These are phyloP conservation scores for Cucumis melo DNA, from an alignment of 306 rosid species.

Conservation along the genomic window DNA sequence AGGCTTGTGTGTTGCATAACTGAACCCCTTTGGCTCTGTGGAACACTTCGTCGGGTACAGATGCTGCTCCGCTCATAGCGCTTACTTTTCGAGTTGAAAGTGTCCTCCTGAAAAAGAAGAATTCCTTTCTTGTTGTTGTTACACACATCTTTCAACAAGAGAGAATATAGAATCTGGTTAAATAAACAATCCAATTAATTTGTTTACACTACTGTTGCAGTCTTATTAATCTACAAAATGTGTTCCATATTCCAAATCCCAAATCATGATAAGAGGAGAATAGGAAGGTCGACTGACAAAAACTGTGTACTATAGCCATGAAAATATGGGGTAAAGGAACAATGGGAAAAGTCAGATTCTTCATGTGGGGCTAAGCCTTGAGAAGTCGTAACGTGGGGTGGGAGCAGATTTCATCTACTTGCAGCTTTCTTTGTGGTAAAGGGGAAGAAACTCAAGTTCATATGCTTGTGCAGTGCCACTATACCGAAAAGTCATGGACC, in stretches of 20 bases:
- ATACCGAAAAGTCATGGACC: background rate
- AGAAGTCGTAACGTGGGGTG: background rate
- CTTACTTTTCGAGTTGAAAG: constrained; percentile 70
- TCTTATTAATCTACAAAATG: background rate
- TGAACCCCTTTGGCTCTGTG: constrained; percentile 82
- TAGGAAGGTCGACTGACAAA: background rate
- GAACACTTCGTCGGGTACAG: constrained; percentile 89
- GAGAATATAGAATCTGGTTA: background rate
- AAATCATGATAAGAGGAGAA: background rate
- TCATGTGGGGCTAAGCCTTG: background rate
- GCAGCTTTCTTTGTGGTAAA: background rate
- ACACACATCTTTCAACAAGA: background rate
- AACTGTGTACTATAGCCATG: background rate
- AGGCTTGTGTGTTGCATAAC: constrained; percentile 86
- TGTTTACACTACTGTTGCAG: background rate
- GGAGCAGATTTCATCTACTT: background rate
- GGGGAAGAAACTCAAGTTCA: background rate
- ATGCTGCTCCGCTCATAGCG: constrained; percentile 89
- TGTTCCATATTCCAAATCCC: background rate
- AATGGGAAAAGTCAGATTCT: background rate
- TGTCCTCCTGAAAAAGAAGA: constrained; percentile 47
- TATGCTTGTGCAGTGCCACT: background rate
- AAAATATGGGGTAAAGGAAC: background rate
- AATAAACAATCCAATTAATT: background rate
- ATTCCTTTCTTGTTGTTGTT: background rate